A percentile compares a stretch with the other conserved stretches of the same genome.
Conservation (phyloP, 176 grass and related monocot species). For the Cocos nucifera region DNA sequence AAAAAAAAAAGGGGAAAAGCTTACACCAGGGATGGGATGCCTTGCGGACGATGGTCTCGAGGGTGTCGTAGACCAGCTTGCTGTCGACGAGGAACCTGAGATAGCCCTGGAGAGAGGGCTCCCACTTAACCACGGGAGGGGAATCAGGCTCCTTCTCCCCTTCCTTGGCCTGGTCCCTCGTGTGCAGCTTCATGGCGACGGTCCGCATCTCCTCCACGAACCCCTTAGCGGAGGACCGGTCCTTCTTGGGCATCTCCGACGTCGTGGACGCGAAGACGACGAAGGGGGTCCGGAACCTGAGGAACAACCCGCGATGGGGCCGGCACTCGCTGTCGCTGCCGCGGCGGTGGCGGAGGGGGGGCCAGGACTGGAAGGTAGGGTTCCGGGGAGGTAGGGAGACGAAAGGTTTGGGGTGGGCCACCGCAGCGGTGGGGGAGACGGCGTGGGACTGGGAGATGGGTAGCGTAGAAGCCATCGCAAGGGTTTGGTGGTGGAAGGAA, state of each 20-base stretch:
- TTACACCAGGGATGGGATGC: conserved; percentile 67
- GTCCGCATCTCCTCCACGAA: conserved; percentile 97
- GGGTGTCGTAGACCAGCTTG: conserved; percentile 70
- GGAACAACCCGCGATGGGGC: too few species aligned
- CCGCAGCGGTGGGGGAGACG: not conserved
- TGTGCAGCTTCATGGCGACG: conserved; percentile 82
- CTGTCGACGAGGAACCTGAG: conserved; percentile 92
- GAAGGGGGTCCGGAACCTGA: too few species aligned
- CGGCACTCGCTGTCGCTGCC: not conserved
- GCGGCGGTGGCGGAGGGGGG: not conserved
- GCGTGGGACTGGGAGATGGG: conserved; percentile 23
- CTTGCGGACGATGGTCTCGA: conserved; percentile 67
- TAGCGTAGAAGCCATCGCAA: conserved; percentile 24
- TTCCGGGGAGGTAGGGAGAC: too few species aligned
- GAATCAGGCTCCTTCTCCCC: conserved; percentile 71
- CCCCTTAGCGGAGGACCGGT: conserved; percentile 27
- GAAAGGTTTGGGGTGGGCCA: too few species aligned
- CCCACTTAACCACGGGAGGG: conserved; percentile 66
- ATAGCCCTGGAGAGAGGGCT: conserved; percentile 61
- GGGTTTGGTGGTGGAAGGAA: too few species aligned
- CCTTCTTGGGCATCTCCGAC: conserved; percentile 42
- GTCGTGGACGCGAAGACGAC: conserved; percentile 14
- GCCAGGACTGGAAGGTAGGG: too few species aligned
- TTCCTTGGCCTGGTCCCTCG: conserved; percentile 73
- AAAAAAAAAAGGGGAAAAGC: not conserved